Evolutionary conservation across 805 yeast genomes (phyloP).

Genomic region (Saturnispora kantuleensis): DNA sequence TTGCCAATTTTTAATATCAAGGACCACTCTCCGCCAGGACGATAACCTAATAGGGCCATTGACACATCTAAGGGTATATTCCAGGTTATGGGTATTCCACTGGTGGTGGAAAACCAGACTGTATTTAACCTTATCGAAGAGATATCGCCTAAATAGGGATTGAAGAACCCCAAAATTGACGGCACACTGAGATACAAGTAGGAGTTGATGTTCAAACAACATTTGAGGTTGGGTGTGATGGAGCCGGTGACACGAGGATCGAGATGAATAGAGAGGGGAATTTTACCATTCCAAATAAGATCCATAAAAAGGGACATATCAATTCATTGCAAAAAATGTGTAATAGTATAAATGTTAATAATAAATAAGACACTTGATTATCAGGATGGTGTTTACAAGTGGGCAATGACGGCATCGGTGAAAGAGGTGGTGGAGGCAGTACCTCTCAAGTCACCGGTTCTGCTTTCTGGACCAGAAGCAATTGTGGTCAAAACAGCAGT

Average conservation of each 20-base stretch:
- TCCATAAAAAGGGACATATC: neutral
- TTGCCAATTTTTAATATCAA: conserved; percentile 32
- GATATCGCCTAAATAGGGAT: neutral
- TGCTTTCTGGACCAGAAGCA: conserved; percentile 91
- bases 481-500: conserved; percentile 78
- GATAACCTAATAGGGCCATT: conserved; percentile 18
- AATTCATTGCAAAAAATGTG: conserved; percentile 2
- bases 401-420: conserved; percentile 82
- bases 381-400: conserved; percentile 35
- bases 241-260: neutral
- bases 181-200: neutral
- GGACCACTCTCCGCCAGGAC: conserved; percentile 31
- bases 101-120: neutral
- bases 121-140: neutral
- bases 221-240: neutral
- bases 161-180: neutral
- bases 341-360: conserved; percentile 1
- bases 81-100: conserved; percentile 37
- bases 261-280: too few species aligned
- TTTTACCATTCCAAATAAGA: too few species aligned
- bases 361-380: neutral
- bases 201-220: neutral
- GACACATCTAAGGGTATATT: conserved; percentile 60
- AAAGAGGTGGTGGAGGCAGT: conserved; percentile 79
- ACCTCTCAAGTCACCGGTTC: conserved; percentile 96